These are phyloP conservation scores for Eutrema yunnanense DNA, from an alignment of 345 rosid species.

Conservation along the genomic window DNA sequence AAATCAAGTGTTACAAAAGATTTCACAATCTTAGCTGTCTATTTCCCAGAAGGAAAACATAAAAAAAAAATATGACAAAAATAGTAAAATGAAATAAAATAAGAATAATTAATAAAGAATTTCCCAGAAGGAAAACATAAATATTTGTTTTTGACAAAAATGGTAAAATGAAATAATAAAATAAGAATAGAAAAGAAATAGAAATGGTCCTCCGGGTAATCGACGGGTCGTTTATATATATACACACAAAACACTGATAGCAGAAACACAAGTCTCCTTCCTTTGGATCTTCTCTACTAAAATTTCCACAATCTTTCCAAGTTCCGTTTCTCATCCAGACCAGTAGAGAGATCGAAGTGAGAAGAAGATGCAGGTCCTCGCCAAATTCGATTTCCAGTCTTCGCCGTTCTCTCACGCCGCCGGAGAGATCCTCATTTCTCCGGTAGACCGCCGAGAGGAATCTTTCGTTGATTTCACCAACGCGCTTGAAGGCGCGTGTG, in stretches of 20 bases:
- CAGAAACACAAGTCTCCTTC: background rate
- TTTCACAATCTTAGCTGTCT: conserved; percentile 1
- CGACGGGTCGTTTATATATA: background rate
- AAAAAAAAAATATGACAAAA: background rate
- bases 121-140: background rate
- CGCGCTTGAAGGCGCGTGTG: conserved; percentile 13
- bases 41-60: conserved; percentile 10
- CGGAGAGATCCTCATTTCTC: conserved; percentile 26
- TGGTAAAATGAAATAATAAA: background rate
- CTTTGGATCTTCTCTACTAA: background rate
- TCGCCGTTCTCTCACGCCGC: conserved; percentile 31
- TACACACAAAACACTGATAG: conserved; percentile 1
- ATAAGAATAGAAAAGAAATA: background rate
- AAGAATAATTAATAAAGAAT: background rate
- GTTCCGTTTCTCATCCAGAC: conserved; percentile 4
- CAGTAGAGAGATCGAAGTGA: background rate
- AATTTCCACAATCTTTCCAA: background rate
- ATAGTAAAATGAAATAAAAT: conserved; percentile 1
- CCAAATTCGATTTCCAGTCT: conserved; percentile 36
- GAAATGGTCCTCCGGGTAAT: background rate
- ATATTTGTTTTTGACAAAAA: background rate
- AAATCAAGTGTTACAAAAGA: background rate
- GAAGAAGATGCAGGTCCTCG: conserved; percentile 42
- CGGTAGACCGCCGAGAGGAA: background rate
- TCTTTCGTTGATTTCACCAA: background rate